Conservation (phyloP, 2,329 filamentous ascomycete species). For the Trichophyton equinum region DNA sequence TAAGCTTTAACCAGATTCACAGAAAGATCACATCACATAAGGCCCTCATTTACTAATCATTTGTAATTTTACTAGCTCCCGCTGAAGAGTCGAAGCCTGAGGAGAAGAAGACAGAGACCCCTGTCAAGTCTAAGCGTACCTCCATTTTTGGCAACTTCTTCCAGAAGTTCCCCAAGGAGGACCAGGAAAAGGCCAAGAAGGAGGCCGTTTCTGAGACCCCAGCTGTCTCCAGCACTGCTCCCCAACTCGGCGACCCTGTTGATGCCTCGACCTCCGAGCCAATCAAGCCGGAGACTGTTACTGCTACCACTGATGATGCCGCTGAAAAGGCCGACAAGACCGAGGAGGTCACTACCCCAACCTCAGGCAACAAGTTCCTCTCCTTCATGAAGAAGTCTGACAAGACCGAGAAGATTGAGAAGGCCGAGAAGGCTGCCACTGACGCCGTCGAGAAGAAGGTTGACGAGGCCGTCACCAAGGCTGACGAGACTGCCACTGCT, state of each 20-base stretch:
- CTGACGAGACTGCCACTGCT: slow-evolving; percentile 16
- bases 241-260: slow-evolving; percentile 36
- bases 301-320: slow-evolving; percentile 26
- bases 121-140: slow-evolving; percentile 60
- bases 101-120: slow-evolving; percentile 37
- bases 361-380: slow-evolving; percentile 22
- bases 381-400: slow-evolving; percentile 25
- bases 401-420: slow-evolving; percentile 16
- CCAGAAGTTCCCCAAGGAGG: slow-evolving; percentile 49
- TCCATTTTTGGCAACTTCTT: slow-evolving; percentile 69
- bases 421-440: slow-evolving; percentile 8
- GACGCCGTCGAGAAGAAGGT: slow-evolving; percentile 15
- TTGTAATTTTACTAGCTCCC: slow-evolving; percentile 23
- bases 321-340: slow-evolving; percentile 19
- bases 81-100: slow-evolving; percentile 41
- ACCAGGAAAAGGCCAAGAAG: slow-evolving; percentile 36
- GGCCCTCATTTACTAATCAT: neutral
- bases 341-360: slow-evolving; percentile 17
- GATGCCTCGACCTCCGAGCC: slow-evolving; percentile 28
- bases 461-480: slow-evolving; percentile 10
- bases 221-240: slow-evolving; percentile 37
- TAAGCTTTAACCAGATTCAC: slow-evolving; percentile 15
- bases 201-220: slow-evolving; percentile 38
- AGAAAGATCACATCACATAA: slow-evolving; percentile 9
- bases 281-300: slow-evolving; percentile 31